Conservation (phyloP, 2,329 filamentous ascomycete species). For the Neonectria ditissima region DNA sequence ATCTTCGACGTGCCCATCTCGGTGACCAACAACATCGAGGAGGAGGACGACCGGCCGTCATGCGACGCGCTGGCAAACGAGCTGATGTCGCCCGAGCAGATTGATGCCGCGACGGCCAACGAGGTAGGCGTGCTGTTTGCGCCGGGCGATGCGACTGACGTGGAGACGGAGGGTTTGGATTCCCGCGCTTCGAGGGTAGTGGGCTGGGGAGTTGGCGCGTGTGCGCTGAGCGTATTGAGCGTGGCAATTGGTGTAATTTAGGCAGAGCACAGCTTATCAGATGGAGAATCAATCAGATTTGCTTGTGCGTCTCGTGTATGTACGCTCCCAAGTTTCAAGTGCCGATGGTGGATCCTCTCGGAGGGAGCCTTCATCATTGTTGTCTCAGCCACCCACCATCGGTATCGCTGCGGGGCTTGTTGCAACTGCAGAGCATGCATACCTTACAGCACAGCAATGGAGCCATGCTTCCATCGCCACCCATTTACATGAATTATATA, state of each 20-base stretch:
- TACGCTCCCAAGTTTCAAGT: background rate
- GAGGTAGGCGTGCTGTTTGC: conserved; percentile 62
- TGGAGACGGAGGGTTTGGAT: conserved; percentile 46
- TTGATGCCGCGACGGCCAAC: conserved; percentile 58
- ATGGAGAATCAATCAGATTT: background rate
- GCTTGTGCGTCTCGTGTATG: background rate
- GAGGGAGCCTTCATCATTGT: background rate
- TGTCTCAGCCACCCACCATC: background rate
- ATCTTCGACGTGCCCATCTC: conserved; percentile 78
- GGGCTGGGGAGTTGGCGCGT: conserved; percentile 12
- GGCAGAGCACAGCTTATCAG: conserved; percentile 1
- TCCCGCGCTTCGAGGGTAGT: conserved; percentile 26
- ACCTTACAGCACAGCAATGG: too few species aligned
- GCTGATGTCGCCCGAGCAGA: conserved; percentile 59
- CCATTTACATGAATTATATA: background rate
- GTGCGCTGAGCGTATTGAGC: conserved; percentile 16
- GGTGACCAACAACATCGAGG: conserved; percentile 73
- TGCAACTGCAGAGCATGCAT: background rate
- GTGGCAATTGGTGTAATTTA: background rate
- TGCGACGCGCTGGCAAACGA: conserved; percentile 66
- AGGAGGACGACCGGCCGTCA: conserved; percentile 54
- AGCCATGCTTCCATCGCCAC: background rate
- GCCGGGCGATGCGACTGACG: conserved; percentile 60
- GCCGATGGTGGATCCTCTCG: background rate
- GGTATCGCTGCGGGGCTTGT: background rate